Conservation (phyloP, 2,329 filamentous ascomycete species). For the Pezicula carpinea region DNA sequence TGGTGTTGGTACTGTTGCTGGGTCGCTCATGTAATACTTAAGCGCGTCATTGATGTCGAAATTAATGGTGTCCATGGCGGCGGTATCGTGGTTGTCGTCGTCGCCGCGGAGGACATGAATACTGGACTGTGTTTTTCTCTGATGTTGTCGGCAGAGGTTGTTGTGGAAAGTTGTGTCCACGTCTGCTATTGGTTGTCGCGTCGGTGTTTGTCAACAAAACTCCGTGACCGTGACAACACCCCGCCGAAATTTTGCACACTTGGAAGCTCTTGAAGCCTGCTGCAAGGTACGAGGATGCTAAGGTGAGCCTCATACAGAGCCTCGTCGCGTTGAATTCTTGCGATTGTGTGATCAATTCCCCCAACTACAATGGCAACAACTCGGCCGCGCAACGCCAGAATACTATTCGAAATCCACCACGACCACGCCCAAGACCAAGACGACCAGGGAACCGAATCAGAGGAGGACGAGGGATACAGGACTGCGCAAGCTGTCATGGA, state of each 20-base stretch:
- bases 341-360: background rate
- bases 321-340: background rate
- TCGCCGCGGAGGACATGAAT: constrained; percentile 16
- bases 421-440: constrained; percentile 30
- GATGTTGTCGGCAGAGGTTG: constrained; percentile 18
- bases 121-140: constrained; percentile 19
- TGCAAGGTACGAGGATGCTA: background rate
- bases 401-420: constrained; percentile 33
- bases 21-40: constrained; percentile 95
- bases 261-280: background rate
- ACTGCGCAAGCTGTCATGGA: constrained; percentile 34
- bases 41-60: constrained; percentile 97
- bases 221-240: background rate
- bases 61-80: constrained; percentile 66
- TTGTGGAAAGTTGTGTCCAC: constrained; percentile 1
- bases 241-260: background rate
- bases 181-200: too few species aligned
- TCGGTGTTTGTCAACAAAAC: too few species aligned
- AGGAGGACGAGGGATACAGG: constrained; percentile 34
- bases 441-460: background rate
- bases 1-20: constrained; percentile 72
- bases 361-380: constrained; percentile 21
- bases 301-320: too few species aligned
- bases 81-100: constrained; percentile 11
- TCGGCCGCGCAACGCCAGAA: constrained; percentile 25